Evolutionary conservation across 257 asterid species (phyloP), one percentile per base, ranked within the genome.

Genomic region (Solanum etuberosum): DNA sequence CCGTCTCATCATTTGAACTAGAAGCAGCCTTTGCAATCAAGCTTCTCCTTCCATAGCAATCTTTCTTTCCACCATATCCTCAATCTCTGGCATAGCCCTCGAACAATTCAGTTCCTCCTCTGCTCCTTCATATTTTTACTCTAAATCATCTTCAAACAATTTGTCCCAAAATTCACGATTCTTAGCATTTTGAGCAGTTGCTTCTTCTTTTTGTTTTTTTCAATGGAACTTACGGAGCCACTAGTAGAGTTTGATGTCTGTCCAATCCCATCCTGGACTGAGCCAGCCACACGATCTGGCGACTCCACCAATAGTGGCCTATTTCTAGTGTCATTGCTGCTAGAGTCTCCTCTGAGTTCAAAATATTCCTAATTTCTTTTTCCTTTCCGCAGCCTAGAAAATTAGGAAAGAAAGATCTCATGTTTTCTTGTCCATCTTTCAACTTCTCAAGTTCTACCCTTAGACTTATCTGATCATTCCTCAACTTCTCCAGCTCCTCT

Each of bases 361-460:
- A n/a, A n/a, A n/a, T n/a, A n/a, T n/a, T n/a, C n/a, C n/a, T n/a
- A n/a, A n/a, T n/a, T n/a, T n/a, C n/a, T n/a, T 72, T 67, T 23
- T 65, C 61, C 31, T 25, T 67, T 42, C 29, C 67, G 71, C 72
- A 63, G 21, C 67, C 86, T 84, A 73, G 20, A 18, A 90, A 11
- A 21, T 48, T 81, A 20, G 71, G 71, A 67, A 93, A 72, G 46
- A 86, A 88, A 61, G 70, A 21, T 74, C 51, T 85, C 83, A 88
- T 86, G 21, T 90, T 63, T 34, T 73, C 77, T 34, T 87, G 87
- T 9, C 59, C 76, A 43, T 63, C 31, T 86, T 54, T 88, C 40
- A 93, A 86, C 34, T 84, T 73, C 86, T 90, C 63, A 29, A 89
- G 86, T 84, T 91, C 90, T 46, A 40, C 71, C 84, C 85, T 90